Percentiles rank a stretch among this genome's conserved stretches.
Conservation (phyloP, 371 early-diverging fungal species). For the Mucor mucedo region DNA sequence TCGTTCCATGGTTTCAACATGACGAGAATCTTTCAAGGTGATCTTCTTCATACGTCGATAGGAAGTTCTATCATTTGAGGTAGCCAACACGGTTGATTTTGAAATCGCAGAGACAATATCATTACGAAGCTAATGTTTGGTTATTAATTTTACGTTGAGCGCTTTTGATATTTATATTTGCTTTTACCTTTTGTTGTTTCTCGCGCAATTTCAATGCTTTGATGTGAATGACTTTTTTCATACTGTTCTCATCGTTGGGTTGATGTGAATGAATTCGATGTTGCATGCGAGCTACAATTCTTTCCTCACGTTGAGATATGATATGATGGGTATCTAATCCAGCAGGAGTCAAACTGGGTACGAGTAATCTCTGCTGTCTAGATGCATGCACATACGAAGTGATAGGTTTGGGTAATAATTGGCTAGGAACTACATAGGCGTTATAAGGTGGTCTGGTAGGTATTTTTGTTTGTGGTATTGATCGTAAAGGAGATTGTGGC, state of each 20-base stretch:
- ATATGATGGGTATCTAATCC: slow-evolving; percentile 77
- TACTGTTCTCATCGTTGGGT: slow-evolving; percentile 10
- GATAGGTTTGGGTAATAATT: slow-evolving; percentile 52
- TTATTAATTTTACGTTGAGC: neutral
- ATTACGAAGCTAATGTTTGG: slow-evolving; percentile 63
- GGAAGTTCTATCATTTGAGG: slow-evolving; percentile 75
- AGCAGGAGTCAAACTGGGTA: slow-evolving; percentile 78
- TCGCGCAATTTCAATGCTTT: slow-evolving; percentile 76
- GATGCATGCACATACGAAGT: slow-evolving; percentile 59
- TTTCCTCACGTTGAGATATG: slow-evolving; percentile 41
- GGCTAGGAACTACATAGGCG: slow-evolving; percentile 52
- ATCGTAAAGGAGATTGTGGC: slow-evolving; percentile 3
- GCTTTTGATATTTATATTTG: neutral
- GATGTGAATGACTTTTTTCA: slow-evolving; percentile 34
- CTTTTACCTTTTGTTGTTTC: slow-evolving; percentile 69
- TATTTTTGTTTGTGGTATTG: slow-evolving; percentile 2
- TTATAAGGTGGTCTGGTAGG: slow-evolving; percentile 19
- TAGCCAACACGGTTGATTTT: slow-evolving; percentile 73
- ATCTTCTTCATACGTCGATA: slow-evolving; percentile 90
- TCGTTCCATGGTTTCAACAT: slow-evolving; percentile 88
- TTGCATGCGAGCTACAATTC: slow-evolving; percentile 65
- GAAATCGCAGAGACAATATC: slow-evolving; percentile 73
- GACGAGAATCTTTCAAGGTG: slow-evolving; percentile 83
- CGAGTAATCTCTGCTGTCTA: slow-evolving; percentile 69
- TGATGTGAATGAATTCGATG: slow-evolving; percentile 79